These are phyloP conservation scores for Dittrichia graveolens DNA, from an alignment of 129 eudicot genomes.

Conservation along the genomic window DNA sequence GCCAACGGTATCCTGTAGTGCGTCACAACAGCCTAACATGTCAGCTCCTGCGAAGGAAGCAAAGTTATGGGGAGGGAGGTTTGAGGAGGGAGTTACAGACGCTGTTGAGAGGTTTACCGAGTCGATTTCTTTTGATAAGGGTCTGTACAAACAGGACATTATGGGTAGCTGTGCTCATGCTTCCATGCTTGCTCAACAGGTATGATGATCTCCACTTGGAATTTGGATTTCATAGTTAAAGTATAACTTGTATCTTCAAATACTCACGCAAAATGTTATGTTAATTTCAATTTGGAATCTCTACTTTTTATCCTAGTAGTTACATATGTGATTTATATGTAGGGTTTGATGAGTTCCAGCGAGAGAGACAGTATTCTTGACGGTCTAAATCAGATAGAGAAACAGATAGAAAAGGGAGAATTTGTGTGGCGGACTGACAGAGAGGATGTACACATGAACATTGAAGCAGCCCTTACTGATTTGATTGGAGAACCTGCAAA, in stretches of 20 bases:
- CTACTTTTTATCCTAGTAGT: too few relatives aligned
- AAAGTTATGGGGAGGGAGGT: conserved; percentile 95
- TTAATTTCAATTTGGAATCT: too few relatives aligned
- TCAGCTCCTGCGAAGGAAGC: conserved; percentile 52
- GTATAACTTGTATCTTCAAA: not conserved
- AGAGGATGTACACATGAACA: conserved; percentile 80
- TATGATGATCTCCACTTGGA: conserved; percentile 7
- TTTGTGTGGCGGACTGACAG: conserved; percentile 72
- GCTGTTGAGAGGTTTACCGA: conserved; percentile 94
- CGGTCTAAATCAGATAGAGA: conserved; percentile 63
- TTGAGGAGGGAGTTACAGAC: conserved; percentile 87
- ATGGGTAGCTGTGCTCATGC: conserved; percentile 98
- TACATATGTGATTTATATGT: not conserved
- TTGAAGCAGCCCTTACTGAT: conserved; percentile 70
- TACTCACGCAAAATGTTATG: too few relatives aligned
- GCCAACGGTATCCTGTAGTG: not conserved
- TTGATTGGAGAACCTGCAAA: conserved; percentile 57
- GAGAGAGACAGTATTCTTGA: conserved; percentile 50
- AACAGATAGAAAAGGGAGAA: conserved; percentile 53
- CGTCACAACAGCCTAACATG: conserved; percentile 10
- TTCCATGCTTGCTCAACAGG: conserved; percentile 95
- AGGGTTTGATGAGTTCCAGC: conserved; percentile 55
- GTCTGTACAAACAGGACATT: conserved; percentile 90
- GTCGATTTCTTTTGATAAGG: conserved; percentile 84
- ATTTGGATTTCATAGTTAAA: not conserved